Conservation (phyloP, 2,329 filamentous ascomycete genomes). For the Aspergillus transmontanensis region DNA sequence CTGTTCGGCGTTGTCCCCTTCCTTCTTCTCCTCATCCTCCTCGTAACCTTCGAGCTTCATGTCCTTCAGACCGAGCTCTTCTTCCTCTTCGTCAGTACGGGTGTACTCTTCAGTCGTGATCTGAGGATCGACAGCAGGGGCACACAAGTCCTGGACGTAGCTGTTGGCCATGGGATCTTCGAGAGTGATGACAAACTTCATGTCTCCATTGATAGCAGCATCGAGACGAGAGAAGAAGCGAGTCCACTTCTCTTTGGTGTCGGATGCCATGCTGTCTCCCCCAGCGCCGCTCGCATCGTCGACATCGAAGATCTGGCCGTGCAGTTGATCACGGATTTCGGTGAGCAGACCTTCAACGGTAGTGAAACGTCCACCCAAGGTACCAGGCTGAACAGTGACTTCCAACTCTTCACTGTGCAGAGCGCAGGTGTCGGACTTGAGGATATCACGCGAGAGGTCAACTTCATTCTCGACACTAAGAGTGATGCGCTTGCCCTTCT, state of each 20-base stretch:
- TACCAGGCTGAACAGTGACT: slow-evolving; percentile 87
- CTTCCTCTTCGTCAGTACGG: slow-evolving; percentile 87
- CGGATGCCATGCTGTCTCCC: slow-evolving; percentile 75
- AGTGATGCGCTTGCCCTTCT: slow-evolving; percentile 80
- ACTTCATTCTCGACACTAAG: slow-evolving; percentile 68
- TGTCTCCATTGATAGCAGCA: slow-evolving; percentile 75
- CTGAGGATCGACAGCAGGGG: slow-evolving; percentile 79
- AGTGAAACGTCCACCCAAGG: slow-evolving; percentile 92
- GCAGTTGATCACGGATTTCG: slow-evolving; percentile 87
- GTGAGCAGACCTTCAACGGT: slow-evolving; percentile 93
- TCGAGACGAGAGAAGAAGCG: slow-evolving; percentile 78
- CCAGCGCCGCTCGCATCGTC: slow-evolving; percentile 58
- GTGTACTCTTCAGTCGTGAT: slow-evolving; percentile 81
- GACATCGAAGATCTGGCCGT: slow-evolving; percentile 81
- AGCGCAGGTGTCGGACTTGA: slow-evolving; percentile 92
- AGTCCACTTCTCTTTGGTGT: slow-evolving; percentile 73
- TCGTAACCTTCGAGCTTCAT: slow-evolving; percentile 93
- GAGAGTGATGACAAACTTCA: slow-evolving; percentile 79
- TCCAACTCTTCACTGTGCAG: slow-evolving; percentile 85
- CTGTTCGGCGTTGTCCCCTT: slow-evolving; percentile 26
- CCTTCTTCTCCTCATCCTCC: slow-evolving; percentile 47
- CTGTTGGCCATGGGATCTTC: slow-evolving; percentile 88
- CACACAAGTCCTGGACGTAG: slow-evolving; percentile 85
- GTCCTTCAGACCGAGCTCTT: slow-evolving; percentile 85
- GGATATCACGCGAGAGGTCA: slow-evolving; percentile 87